Evolutionary conservation across 495 filamentous ascomycete genomes (phyloP).

Genomic region (Pseudevernia furfuracea): DNA sequence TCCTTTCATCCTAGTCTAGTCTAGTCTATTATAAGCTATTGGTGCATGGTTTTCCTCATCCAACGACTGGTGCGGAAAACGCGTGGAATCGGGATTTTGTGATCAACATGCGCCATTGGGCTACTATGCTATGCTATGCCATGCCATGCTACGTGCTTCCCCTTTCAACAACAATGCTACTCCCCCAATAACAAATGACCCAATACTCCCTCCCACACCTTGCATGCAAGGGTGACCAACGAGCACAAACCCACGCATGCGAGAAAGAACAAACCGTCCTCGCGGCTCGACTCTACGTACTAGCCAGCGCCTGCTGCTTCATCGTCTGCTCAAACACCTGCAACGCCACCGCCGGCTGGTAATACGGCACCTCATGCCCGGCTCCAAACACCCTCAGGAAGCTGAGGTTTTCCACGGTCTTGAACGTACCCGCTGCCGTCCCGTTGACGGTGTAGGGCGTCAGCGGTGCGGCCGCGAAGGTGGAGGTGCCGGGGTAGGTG

Average conservation of each 20-base stretch:
- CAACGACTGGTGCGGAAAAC: no score
- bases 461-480: slow-evolving; percentile 36
- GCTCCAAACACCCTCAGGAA: slow-evolving; percentile 47
- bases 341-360: slow-evolving; percentile 41
- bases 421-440: slow-evolving; percentile 40
- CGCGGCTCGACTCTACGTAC: slow-evolving; percentile 31
- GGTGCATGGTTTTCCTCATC: no score
- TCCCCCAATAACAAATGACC: not conserved
- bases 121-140: no score
- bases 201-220: not conserved
- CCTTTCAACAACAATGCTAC: no score
- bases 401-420: slow-evolving; percentile 43
- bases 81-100: no score
- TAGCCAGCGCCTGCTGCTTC: slow-evolving; percentile 31
- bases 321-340: slow-evolving; percentile 49
- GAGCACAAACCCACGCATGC: not conserved
- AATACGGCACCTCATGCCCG: slow-evolving; percentile 46
- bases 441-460: slow-evolving; percentile 44
- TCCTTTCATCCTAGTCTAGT: no score
- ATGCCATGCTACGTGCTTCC: no score
- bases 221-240: not conserved
- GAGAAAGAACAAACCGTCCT: not conserved
- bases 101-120: no score
- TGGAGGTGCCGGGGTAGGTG: slow-evolving; percentile 31
- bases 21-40: no score